These are phyloP conservation scores for Wickerhamomyces canadensis DNA, from an alignment of 805 yeast genomes.

Conservation along the genomic window DNA sequence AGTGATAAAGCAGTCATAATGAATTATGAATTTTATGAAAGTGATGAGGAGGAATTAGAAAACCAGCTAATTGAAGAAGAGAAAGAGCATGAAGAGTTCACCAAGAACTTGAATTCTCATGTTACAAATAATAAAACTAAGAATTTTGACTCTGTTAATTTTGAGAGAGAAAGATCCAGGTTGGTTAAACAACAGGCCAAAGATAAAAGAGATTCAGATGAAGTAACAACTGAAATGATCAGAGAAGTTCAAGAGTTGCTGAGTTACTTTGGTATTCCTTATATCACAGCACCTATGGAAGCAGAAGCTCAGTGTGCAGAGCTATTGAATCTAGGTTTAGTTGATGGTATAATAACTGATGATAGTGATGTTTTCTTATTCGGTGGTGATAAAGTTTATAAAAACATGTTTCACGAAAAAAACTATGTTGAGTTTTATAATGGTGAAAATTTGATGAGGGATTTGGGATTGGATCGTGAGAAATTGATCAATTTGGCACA, in stretches of 20 bases:
- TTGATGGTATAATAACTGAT: conserved; percentile 94
- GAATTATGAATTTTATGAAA: conserved; percentile 68
- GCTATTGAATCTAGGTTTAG: conserved; percentile 57
- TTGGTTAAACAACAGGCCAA: conserved; percentile 58
- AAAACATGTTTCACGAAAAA: conserved; percentile 91
- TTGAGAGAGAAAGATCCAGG: conserved; percentile 34
- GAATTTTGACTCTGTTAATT: too few relatives aligned
- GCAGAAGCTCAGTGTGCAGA: conserved; percentile 99
- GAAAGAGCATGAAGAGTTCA: conserved; percentile 63
- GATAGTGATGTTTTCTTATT: conserved; percentile 95
- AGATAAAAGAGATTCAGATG: conserved; percentile 85
- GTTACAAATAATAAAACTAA: too few relatives aligned
- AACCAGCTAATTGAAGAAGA: conserved; percentile 66
- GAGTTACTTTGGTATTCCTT: conserved; percentile 89
- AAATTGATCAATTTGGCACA: conserved; percentile 77
- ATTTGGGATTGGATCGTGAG: conserved; percentile 57
- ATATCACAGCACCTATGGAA: conserved; percentile 94
- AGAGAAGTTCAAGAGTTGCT: conserved; percentile 86
- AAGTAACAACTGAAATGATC: conserved; percentile 81
- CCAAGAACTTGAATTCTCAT: conserved; percentile 32
- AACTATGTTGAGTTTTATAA: conserved; percentile 85
- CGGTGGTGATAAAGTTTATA: conserved; percentile 80
- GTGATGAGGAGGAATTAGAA: conserved; percentile 66
- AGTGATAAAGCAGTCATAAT: conserved; percentile 25
- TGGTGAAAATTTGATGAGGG: conserved; percentile 48